These are phyloP conservation scores for Wickerhamomyces queroliae DNA, from an alignment of 805 yeast species.

Conservation along the genomic window DNA sequence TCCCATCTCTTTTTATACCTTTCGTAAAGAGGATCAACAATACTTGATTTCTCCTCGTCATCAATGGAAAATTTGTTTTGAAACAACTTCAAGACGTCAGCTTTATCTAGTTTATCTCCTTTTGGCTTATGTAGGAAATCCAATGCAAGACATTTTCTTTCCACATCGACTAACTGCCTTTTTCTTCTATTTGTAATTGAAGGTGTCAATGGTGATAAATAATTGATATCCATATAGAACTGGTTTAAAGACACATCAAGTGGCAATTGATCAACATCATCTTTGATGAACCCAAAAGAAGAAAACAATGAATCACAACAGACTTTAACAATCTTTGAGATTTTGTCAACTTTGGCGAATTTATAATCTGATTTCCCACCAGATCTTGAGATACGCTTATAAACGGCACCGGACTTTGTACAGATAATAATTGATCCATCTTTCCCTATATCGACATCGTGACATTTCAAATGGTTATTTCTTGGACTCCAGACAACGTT, in stretches of 20 bases:
- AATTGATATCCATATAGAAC: constrained; percentile 46
- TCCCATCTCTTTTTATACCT: constrained; percentile 19
- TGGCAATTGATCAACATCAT: constrained; percentile 56
- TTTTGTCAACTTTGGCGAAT: constrained; percentile 44
- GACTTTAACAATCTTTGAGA: constrained; percentile 60
- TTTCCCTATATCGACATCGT: constrained; percentile 60
- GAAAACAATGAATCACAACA: constrained; percentile 58
- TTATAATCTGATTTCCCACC: constrained; percentile 32
- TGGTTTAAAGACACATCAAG: constrained; percentile 41
- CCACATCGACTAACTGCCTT: constrained; percentile 9
- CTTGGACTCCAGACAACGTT: constrained; percentile 57
- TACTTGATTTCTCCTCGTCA: background rate
- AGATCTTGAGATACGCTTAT: constrained; percentile 20
- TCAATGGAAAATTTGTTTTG: constrained; percentile 6
- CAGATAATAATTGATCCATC: constrained; percentile 69
- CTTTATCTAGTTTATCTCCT: constrained; percentile 6
- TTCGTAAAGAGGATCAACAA: constrained; percentile 17
- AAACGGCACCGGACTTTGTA: constrained; percentile 66
- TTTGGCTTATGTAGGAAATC: constrained; percentile 16
- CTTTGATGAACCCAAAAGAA: constrained; percentile 62
- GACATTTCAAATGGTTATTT: constrained; percentile 47
- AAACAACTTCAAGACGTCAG: constrained; percentile 7
- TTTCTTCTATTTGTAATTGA: constrained; percentile 13
- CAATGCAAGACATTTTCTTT: constrained; percentile 4
- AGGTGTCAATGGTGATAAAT: constrained; percentile 38